Evolutionary conservation across 2,329 filamentous ascomycete species (phyloP), one percentile per base, ranked within the genome.

Genomic region (Colletotrichum cuscutae): DNA sequence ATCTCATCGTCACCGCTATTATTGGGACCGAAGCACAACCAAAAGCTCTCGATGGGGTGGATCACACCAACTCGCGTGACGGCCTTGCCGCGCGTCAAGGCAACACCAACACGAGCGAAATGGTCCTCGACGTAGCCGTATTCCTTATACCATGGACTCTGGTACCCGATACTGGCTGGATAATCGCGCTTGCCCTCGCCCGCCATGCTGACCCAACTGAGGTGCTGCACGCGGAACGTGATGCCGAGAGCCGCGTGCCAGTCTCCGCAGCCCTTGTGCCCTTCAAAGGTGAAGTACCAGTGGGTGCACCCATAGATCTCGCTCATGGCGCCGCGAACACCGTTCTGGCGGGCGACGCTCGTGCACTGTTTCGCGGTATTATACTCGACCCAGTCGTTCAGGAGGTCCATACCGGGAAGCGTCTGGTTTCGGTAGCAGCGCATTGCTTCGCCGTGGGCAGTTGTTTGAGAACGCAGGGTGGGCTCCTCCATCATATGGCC

Each of bases 401-500:
- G 76, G 7, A 81, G 67, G 57, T 80, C 79, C 71, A 81, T 80
- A 1, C 80, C 79, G 1, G 80, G 80, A 53, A 81, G 71, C n/a
- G 78, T 72, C 74, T 79, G 76, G 15, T 71, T 78, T 30, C 79
- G 73, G 53, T 81, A 81, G 60, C 78, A 80, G 15, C 79, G 76
- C 80, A 81, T 81, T 3, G 79, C 77, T 66, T 81, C 80, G 13
- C 80, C 80, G n/a, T 80, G 74, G 4, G 78, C 76, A 0, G 75
- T 76, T 1, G 79, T 81, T 61, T 81, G 80, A 5, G 77, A 79
- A 22, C 77, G 71, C 1, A 81, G 75, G 1, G 76, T 79, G 7
- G 79, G 78, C 59, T 81, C 80, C 71, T 81, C 77, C 79, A 80
- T 80, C 78, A 80, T 79, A 28, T 81, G 80, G 0, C 79, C 80